A percentile compares a stretch with the other conserved stretches of the same genome.
These are phyloP conservation scores for Cercospora sp. DNA, from an alignment of 2,329 filamentous ascomycete genomes.

Conservation along the genomic window DNA sequence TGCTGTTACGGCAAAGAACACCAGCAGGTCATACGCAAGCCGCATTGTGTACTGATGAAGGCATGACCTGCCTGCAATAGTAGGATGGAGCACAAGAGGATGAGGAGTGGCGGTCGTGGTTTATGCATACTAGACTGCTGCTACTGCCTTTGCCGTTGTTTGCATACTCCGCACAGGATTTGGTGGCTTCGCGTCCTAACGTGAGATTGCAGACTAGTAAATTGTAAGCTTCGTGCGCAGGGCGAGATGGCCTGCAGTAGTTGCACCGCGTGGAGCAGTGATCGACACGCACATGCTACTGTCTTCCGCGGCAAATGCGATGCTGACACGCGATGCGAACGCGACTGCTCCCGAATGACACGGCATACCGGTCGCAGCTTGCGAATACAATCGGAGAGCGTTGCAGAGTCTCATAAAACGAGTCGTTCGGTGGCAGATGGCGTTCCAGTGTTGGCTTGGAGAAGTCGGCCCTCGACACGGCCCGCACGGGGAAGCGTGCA, in stretches of 20 bases:
- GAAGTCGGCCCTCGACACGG: neutral
- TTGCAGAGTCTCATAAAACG: neutral
- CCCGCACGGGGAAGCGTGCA: neutral
- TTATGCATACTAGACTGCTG: neutral
- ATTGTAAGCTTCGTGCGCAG: neutral
- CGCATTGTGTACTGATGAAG: neutral
- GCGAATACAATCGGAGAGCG: neutral
- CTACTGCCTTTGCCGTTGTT: neutral
- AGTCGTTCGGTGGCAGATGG: neutral
- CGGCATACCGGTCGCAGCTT: neutral
- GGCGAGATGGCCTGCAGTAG: neutral
- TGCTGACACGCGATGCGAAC: neutral
- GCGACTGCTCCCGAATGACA: neutral
- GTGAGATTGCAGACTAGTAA: slow-evolving; percentile 1
- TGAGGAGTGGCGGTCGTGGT: neutral
- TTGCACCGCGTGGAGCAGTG: neutral
- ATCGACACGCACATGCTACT: neutral
- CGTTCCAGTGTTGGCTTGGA: neutral
- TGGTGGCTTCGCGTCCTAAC: neutral
- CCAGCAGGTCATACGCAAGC: neutral
- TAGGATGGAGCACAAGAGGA: neutral
- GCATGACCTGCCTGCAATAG: neutral
- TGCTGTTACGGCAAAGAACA: neutral
- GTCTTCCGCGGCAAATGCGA: neutral
- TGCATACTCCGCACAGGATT: neutral